Base-by-base conservation (phyloP, 257 asterid genomes). In the Salvia rosmarinus region DNA sequence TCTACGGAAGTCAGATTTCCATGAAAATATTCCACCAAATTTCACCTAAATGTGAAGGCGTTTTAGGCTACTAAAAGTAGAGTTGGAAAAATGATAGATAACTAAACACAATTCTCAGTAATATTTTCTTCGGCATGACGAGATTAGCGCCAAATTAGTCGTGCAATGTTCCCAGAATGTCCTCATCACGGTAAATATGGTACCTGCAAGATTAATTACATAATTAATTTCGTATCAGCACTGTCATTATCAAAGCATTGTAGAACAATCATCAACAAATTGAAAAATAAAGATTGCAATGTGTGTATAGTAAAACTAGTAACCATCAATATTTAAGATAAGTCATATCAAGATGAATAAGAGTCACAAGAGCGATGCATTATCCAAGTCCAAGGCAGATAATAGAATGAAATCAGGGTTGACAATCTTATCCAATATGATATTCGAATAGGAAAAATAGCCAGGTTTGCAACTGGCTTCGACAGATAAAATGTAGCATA, bases 101-200 rank as follows among this genome's bases (percentile, higher is more conserved):
- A 60, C 51, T 32, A 23, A 43, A 28, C 66, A 78, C 13, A 9
- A 23, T 71, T 57, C 67, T 47, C 32, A 46, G 34, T n/a, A 23
- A 43, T 42, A 25, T 62, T 80, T 25, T 59, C 30, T 42, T 25
- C 54, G 44, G 64, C 73, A 61, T 46, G 80, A 62, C 2, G 71
- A 28, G 40, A 58, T 30, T 17, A n/a, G 21, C 19, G 70, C 50
- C 40, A 35, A 40, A 55, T 60, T 74, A 82, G 55, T 79, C 84
- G 5, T 78, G 89, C 76, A 86, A 64, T 1, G 83, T 82, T 76
- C 89, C 91, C 58, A 86, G 75, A 54, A 86, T 86, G 82, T 86
- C 91, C 1, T 86, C 87, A 21, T 84, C 86, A 14, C 89, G 85
- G 83, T 71, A 86, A 74, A 84, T 75, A 82, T 80, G 87, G 68